Evolutionary conservation across 352 stramenopile genomes (phyloP), one percentile per base, ranked within the genome.

Genomic region (Globisporangium heterothallicum): DNA sequence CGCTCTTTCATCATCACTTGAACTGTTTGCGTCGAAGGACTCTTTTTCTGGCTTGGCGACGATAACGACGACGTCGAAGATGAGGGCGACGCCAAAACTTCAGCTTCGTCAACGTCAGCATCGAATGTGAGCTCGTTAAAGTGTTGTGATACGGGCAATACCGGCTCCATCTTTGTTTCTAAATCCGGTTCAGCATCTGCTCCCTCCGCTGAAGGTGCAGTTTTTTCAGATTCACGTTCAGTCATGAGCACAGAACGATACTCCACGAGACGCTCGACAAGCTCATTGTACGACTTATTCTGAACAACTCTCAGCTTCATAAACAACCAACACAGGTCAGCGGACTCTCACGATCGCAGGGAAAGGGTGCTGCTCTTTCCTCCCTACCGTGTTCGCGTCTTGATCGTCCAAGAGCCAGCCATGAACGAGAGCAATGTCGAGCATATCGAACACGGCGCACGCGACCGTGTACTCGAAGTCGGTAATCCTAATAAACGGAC

Each of bases 281-380:
- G 72, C 53, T 99, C 91, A 74, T 99, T 99, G 77, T 99, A 99
- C 41, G 88, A 97, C 59, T 96, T 96, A 52, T 84, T 81, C 29
- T 80, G 77, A 48, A 98, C 70, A 4, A 97, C 74, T 24, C 68
- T 60, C 52, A 80, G 59, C 76, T 86, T 45, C 3, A 54, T 32
- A 42, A 46, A 10, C 19, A 58, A 27, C 6, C 2, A 48, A 46
- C 13, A 56, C 14, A 6, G 14, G 27, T 36, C n/a, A 19, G 42
- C 21, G 32, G 35, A 25, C 14, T 16, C 2, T 36, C 30, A 13
- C 5, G 16, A 36, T 36, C 6, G 30, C 30, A 8, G 30, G 10
- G 26, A 47, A 25, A 19, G 14, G 29, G n/a, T 21, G 6, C 0
- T 12, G 32, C 21, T 30, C 22, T 8, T 55, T 21, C 7, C 32